Percentiles rank a stretch among this genome's conserved stretches.
Evolutionary conservation across 768 basidiomycete genomes (phyloP).

Genomic region (Xanthoconium purpureum): DNA sequence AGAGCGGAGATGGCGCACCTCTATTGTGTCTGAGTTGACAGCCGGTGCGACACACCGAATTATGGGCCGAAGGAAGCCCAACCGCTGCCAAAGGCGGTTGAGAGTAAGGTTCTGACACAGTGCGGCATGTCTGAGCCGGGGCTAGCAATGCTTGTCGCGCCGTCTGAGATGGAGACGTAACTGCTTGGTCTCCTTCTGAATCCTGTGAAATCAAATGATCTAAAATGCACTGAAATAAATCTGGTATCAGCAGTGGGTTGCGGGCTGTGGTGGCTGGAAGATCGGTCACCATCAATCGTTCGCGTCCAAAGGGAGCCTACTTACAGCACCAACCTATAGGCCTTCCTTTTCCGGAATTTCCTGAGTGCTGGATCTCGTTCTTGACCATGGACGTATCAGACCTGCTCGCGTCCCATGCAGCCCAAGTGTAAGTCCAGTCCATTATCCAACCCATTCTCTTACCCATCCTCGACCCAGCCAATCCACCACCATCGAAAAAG

Average conservation of each 20-base stretch:
- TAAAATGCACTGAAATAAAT: not conserved
- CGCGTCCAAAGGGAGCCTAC: too few relatives aligned
- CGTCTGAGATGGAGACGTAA: not conserved
- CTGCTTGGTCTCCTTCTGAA: not conserved
- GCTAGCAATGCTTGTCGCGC: not conserved
- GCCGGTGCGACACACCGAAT: not conserved
- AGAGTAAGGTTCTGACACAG: not conserved
- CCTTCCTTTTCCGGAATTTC: slow-evolving; percentile 4
- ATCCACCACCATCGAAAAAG: slow-evolving; percentile 70
- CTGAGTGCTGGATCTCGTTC: not conserved
- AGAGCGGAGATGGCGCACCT: not conserved
- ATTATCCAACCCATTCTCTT: not conserved
- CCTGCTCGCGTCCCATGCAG: slow-evolving; percentile 70
- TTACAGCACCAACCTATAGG: too few relatives aligned
- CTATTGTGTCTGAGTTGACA: not conserved
- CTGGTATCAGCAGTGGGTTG: not conserved
- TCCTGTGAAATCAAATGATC: not conserved
- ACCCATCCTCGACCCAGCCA: slow-evolving; percentile 42
- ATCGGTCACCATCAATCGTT: too few relatives aligned
- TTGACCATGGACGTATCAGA: slow-evolving; percentile 19
- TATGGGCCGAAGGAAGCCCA: not conserved
- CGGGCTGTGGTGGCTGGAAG: not conserved
- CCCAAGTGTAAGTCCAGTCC: slow-evolving; percentile 57
- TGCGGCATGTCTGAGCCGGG: not conserved
- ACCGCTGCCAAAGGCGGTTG: not conserved